Base-by-base conservation (phyloP, 192 early-diverging fungal genomes). In the Coemansia asiatica region DNA sequence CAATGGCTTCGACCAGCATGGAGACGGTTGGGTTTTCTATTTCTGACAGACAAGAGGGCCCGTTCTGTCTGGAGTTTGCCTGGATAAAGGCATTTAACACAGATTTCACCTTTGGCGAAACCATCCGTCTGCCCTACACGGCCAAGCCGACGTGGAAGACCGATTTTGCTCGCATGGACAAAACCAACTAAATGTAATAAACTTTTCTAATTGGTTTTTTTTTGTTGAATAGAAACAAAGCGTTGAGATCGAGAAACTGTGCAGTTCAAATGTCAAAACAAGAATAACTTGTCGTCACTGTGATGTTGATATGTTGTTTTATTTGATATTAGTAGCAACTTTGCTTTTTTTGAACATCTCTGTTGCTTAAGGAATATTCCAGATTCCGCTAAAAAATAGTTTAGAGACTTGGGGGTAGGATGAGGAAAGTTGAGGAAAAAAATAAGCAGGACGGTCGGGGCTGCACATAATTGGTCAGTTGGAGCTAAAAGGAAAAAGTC, bases 51-150 rank as follows among this genome's bases (percentile, higher is more conserved):
- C 84, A 87, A 57, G 86, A 89, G 27, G 96, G 96, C 1, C 90
- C 92, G 18, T 98, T 96, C 66, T 69, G 79, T 22, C 66, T 98
- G 22, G 94, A 98, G 72, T 75, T 98, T 59, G 96, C 94, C 28
- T 93, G 90, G 86, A 93, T 98, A 50, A 90, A 91, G 67, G 92
- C 92, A 1, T 85, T 92, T 65, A 98, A 98, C 66, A 87, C 91
- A 2, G 72, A 82, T 18, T 65, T 84, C n/a, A 93, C 92, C 4
- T 79, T 87, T 38, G 96, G 95, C 19, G 89, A 92, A 46, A 63
- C 81, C 31, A 88, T 92, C 62, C 70, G 92, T 40, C 55, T 85
- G 55, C 66, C 71, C 22, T 74, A 78, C 36, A 61, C 61, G 4
- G 59, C 54, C 40, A 75, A 61, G 6, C 28, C 56, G 6, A 77